Evolutionary conservation across 2,329 filamentous ascomycete genomes (phyloP).

Genomic region (Penicillium sp.): DNA sequence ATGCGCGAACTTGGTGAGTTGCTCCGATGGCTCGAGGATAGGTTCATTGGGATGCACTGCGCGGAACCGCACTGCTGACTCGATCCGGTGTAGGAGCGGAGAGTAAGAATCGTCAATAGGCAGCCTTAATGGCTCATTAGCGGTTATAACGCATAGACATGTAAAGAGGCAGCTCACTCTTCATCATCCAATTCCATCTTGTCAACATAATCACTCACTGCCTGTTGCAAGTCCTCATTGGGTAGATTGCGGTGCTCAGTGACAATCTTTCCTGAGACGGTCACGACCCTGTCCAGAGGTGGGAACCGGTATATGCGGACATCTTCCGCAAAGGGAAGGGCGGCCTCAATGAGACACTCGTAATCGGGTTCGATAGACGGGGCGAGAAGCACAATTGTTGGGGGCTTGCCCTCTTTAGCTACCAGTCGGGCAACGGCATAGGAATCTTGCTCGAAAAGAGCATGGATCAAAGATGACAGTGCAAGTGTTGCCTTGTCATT

Average conservation of each 20-base stretch:
- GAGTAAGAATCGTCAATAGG: conserved; percentile 80
- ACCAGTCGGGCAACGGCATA: conserved; percentile 88
- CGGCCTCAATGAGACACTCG: conserved; percentile 86
- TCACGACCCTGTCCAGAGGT: conserved; percentile 82
- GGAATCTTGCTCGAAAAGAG: conserved; percentile 78
- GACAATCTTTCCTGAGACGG: conserved; percentile 77
- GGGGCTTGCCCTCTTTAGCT: conserved; percentile 77
- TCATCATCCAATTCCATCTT: conserved; percentile 79
- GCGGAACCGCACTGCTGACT: conserved; percentile 79
- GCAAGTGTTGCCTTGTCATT: conserved; percentile 84
- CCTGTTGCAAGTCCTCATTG: conserved; percentile 67
- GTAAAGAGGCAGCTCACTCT: conserved; percentile 47
- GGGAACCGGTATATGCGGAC: conserved; percentile 89
- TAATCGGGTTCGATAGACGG: conserved; percentile 76
- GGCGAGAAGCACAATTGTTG: conserved; percentile 73
- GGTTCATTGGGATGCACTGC: conserved; percentile 71
- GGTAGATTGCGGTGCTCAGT: conserved; percentile 84
- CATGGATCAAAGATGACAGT: conserved; percentile 85
- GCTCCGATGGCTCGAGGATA: conserved; percentile 62
- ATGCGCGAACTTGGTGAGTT: conserved; percentile 70
- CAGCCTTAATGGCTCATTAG: conserved; percentile 46
- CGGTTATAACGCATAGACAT: conserved; percentile 5
- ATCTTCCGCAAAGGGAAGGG: conserved; percentile 91
- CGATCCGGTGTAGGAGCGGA: conserved; percentile 83
- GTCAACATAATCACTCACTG: conserved; percentile 92